Conservation (phyloP, 2,329 filamentous ascomycete genomes). For the Rachicladosporium sp. region DNA sequence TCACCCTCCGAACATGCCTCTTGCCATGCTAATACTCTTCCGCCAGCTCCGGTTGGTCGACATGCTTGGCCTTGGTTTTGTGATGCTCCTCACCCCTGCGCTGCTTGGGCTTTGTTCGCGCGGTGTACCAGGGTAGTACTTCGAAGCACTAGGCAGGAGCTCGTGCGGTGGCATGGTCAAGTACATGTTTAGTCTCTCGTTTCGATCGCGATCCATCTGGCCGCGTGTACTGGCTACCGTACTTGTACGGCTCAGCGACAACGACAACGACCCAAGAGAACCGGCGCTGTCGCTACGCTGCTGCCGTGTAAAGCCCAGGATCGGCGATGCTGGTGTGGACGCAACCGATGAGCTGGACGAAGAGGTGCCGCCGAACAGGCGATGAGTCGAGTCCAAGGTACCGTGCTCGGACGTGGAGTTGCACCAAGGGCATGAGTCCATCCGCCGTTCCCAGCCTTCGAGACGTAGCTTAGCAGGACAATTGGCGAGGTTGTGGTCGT, state of each 20-base stretch:
- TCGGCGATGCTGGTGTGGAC: slow-evolving; percentile 6
- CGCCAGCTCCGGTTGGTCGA: slow-evolving; percentile 10
- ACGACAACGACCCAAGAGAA: slow-evolving; percentile 10
- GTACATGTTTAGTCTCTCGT: slow-evolving; percentile 23
- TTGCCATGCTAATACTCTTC: slow-evolving; percentile 13
- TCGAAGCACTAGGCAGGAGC: slow-evolving; percentile 20
- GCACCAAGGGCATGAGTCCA: slow-evolving; percentile 37
- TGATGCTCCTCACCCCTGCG: not conserved
- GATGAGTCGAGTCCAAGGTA: slow-evolving; percentile 32
- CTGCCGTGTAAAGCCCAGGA: slow-evolving; percentile 4
- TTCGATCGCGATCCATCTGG: slow-evolving; percentile 21
- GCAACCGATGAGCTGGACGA: slow-evolving; percentile 20
- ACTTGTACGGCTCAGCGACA: slow-evolving; percentile 17
- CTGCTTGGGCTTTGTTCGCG: no score
- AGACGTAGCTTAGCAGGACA: slow-evolving; percentile 33
- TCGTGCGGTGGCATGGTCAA: slow-evolving; percentile 20
- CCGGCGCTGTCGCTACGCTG: slow-evolving; percentile 15
- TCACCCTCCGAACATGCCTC: slow-evolving; percentile 16
- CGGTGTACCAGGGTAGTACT: slow-evolving; percentile 22
- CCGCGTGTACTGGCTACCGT: slow-evolving; percentile 18
- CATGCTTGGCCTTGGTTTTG: slow-evolving; percentile 4
- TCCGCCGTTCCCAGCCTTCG: slow-evolving; percentile 38
- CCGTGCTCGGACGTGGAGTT: slow-evolving; percentile 13
- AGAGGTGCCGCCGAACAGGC: slow-evolving; percentile 35
- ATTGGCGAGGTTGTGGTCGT: slow-evolving; percentile 34